Conservation (phyloP, 2,329 filamentous ascomycete genomes). For the Camillea tinctor region DNA sequence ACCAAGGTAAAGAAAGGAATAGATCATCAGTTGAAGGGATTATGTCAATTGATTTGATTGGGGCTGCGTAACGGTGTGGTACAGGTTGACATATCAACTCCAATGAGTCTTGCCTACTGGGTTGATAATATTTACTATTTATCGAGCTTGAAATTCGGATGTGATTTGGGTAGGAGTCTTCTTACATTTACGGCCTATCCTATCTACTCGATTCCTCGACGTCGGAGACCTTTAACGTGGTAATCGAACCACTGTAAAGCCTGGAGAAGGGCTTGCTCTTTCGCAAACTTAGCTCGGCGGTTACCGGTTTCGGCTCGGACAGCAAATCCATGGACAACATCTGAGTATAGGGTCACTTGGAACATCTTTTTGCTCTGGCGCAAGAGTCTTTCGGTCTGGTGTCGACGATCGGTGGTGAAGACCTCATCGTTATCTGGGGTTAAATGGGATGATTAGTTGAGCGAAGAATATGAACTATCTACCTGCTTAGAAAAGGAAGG, state of each 20-base stretch:
- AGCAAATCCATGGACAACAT: not conserved
- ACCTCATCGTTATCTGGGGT: constrained; percentile 36
- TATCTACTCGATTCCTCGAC: not conserved
- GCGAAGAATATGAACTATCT: too few species aligned
- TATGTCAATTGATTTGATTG: not conserved
- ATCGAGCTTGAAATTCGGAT: not conserved
- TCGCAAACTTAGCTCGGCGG: not conserved
- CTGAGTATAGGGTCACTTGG: constrained; percentile 4
- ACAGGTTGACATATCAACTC: too few species aligned
- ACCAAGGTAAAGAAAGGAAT: not conserved
- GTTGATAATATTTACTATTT: too few species aligned
- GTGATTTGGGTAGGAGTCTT: not conserved
- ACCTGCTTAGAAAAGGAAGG: not conserved
- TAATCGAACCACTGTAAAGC: constrained; percentile 9
- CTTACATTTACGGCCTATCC: not conserved
- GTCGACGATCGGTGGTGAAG: constrained; percentile 45
- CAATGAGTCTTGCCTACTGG: too few species aligned
- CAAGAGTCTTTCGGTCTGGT: constrained; percentile 46
- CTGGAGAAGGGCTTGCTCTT: constrained; percentile 11
- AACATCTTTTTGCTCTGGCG: constrained; percentile 34
- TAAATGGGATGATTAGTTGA: not conserved
- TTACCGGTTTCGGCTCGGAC: not conserved
- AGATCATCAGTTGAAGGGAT: not conserved
- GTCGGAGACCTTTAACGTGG: not conserved
- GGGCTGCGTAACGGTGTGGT: too few species aligned